Percentiles rank a stretch among this genome's conserved stretches.
phyloP scores from a whole-genome alignment of 768 basidiomycete species.

The Leucogyrophana mollusca region DNA sequence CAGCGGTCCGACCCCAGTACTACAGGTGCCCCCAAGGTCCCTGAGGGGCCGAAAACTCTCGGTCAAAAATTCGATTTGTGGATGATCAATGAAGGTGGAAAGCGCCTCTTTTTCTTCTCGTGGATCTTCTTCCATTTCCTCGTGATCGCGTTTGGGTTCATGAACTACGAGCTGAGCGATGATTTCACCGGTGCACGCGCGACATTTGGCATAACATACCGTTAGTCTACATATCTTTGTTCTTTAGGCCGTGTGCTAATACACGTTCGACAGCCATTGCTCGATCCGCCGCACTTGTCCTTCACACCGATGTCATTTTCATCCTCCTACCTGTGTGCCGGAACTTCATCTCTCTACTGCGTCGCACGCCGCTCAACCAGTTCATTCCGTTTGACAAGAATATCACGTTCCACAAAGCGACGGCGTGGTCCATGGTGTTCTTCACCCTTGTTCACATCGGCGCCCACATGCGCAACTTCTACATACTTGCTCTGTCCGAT shows the following conservation, averaged over 20 bases:
- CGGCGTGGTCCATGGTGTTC: conserved; percentile 86
- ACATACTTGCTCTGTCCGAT: conserved; percentile 57
- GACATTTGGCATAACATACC: conserved; percentile 74
- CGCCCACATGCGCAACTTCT: conserved; percentile 88
- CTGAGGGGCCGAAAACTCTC: conserved; percentile 38
- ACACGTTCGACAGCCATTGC: conserved; percentile 64
- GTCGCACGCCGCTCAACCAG: conserved; percentile 80
- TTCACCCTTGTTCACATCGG: conserved; percentile 73
- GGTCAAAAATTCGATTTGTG: conserved; percentile 61
- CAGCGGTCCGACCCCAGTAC: conserved; percentile 55
- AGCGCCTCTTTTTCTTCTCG: conserved; percentile 71
- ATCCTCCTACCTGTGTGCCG: conserved; percentile 95
- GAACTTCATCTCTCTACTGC: conserved; percentile 88
- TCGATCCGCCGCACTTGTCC: conserved; percentile 82
- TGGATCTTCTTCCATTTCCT: conserved; percentile 83
- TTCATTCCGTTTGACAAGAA: conserved; percentile 94
- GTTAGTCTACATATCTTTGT: conserved; percentile 40
- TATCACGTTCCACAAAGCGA: conserved; percentile 87
- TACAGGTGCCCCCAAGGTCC: conserved; percentile 18
- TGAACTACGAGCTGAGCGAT: conserved; percentile 81
- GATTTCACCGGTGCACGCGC: conserved; percentile 65
- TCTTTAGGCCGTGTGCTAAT: neutral
- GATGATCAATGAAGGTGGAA: conserved; percentile 94
- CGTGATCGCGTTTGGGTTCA: conserved; percentile 72
- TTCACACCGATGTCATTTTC: conserved; percentile 90